These are phyloP conservation scores for Phytophthora cactorum DNA, from an alignment of 352 stramenopile species.

Conservation along the genomic window DNA sequence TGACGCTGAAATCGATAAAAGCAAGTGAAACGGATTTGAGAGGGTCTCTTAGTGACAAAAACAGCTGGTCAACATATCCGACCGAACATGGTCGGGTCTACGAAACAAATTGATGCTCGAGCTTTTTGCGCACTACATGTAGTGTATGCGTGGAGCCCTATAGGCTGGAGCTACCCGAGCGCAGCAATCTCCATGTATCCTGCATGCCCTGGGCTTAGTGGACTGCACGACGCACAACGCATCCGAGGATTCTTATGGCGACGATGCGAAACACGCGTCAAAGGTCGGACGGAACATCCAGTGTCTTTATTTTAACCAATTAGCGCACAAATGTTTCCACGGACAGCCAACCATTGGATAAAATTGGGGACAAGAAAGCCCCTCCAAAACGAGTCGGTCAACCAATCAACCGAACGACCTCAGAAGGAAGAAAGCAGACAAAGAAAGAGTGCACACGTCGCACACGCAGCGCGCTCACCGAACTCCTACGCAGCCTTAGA, in stretches of 20 bases:
- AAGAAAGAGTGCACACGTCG: conserved; percentile 22
- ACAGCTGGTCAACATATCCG: background rate
- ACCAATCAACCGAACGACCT: conserved; percentile 42
- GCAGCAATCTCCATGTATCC: background rate
- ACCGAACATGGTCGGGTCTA: conserved; percentile 15
- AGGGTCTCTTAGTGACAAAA: background rate
- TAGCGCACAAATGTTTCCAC: background rate
- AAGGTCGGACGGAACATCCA: background rate
- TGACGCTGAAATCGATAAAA: background rate
- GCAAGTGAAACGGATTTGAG: conserved; percentile 4
- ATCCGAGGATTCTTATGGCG: background rate
- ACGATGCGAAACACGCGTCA: background rate
- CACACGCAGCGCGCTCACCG: conserved; percentile 14
- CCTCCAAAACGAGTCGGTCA: conserved; percentile 40
- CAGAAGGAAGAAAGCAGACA: conserved; percentile 37
- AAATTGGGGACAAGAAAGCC: background rate
- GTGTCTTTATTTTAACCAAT: background rate
- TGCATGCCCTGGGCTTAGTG: too few relatives aligned
- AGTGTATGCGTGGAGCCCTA: background rate
- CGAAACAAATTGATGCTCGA: conserved; percentile 2
- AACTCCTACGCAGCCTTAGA: conserved; percentile 8
- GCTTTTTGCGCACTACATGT: background rate
- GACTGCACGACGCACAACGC: too few relatives aligned
- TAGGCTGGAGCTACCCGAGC: background rate
- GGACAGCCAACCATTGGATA: background rate